Percentiles rank a stretch among this genome's conserved stretches.
Conservation (phyloP, 108 stramenopile species). For the Parmales sp. region DNA sequence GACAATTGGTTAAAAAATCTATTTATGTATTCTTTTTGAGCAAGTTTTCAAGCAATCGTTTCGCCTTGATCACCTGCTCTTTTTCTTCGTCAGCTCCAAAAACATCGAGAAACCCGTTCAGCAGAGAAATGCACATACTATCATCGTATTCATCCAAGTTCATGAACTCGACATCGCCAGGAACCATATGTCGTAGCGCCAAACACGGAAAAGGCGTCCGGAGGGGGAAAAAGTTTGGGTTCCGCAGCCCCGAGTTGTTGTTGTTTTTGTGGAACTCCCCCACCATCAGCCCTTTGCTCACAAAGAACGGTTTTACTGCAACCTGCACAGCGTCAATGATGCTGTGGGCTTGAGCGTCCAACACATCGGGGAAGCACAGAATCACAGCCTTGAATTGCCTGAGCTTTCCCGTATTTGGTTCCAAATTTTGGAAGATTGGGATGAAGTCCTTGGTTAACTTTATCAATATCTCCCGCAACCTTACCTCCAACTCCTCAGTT, state of each 20-base stretch:
- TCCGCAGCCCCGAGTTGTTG: neutral
- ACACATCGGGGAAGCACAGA: neutral
- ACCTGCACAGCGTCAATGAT: constrained; percentile 10
- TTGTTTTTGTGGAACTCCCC: constrained; percentile 8
- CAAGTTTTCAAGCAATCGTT: neutral
- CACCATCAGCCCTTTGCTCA: neutral
- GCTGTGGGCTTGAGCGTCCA: neutral
- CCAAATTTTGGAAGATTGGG: neutral
- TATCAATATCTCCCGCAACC: neutral
- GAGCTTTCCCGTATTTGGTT: neutral
- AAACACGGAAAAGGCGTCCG: neutral
- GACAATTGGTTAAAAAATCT: too few relatives aligned
- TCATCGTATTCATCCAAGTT: neutral
- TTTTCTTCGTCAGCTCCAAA: constrained; percentile 3
- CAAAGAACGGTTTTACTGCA: neutral
- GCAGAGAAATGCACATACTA: neutral
- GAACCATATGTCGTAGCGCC: constrained; percentile 2
- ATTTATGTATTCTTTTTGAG: too few relatives aligned
- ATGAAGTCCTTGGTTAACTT: neutral
- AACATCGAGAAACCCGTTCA: neutral
- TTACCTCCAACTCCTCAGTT: too few relatives aligned
- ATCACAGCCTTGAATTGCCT: constrained; percentile 5
- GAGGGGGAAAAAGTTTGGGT: neutral
- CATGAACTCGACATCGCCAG: constrained; percentile 3
- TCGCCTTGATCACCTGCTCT: neutral